These are phyloP conservation scores for Diplotaxis tenuifolia DNA, from an alignment of 345 rosid genomes.

Conservation along the genomic window DNA sequence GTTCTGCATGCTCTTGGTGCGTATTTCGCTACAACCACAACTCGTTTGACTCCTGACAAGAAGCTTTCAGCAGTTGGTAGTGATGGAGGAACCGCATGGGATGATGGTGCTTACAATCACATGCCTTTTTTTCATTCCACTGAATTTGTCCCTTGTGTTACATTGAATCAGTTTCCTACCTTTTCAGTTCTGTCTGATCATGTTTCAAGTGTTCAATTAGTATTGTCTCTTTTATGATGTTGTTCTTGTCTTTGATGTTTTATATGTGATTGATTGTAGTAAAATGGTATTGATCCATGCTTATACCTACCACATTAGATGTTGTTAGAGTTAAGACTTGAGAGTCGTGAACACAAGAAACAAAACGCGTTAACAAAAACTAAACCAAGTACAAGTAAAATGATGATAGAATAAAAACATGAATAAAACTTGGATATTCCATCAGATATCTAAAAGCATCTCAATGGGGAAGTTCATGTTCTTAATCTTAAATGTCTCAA, in stretches of 20 bases:
- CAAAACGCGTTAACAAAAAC: neutral
- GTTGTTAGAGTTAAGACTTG: neutral
- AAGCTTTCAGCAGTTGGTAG: slow-evolving; percentile 18
- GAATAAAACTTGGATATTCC: neutral
- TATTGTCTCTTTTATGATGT: neutral
- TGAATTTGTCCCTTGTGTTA: neutral
- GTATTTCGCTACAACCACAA: neutral
- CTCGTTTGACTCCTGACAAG: neutral
- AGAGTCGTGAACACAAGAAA: neutral
- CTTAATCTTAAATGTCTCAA: too few species aligned
- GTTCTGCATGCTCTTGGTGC: slow-evolving; percentile 33
- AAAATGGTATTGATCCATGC: neutral
- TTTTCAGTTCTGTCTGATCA: neutral
- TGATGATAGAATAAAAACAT: neutral
- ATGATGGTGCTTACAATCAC: slow-evolving; percentile 16
- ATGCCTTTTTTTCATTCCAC: neutral
- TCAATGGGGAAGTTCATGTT: too few species aligned
- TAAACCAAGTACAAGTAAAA: neutral
- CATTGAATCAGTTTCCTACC: neutral
- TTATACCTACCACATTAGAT: neutral
- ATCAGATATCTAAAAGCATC: neutral
- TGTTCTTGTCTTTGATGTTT: neutral
- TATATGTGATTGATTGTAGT: neutral
- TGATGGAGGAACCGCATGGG: slow-evolving; percentile 26
- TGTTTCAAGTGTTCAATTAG: neutral